A percentile compares a stretch with the other conserved stretches of the same genome.
Evolutionary conservation across 371 early-diverging fungal genomes (phyloP).

Genomic region (Saksenaea vasiformis): DNA sequence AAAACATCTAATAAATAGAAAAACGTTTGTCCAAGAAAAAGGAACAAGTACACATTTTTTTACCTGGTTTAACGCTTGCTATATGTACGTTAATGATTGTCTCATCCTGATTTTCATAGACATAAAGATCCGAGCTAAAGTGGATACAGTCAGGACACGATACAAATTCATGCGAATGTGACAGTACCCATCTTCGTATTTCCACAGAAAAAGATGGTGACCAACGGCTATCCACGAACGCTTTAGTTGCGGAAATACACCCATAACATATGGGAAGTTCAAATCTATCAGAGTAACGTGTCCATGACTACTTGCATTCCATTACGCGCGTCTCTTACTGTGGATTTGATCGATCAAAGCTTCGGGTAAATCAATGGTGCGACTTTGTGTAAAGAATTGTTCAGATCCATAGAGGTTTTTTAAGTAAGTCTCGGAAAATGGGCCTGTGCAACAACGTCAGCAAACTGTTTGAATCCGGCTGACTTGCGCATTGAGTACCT

Average conservation of each 20-base stretch:
- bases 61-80: conserved; percentile 70
- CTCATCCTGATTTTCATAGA: conserved; percentile 85
- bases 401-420: conserved; percentile 10
- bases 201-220: conserved; percentile 76
- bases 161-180: background rate
- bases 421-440: conserved; percentile 14
- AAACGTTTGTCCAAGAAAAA: background rate
- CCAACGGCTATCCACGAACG: conserved; percentile 82
- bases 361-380: conserved; percentile 60
- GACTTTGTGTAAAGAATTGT: conserved; percentile 9
- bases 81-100: conserved; percentile 78
- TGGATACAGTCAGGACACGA: background rate
- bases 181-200: conserved; percentile 65
- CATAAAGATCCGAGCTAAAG: conserved; percentile 57
- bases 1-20: conserved; percentile 62
- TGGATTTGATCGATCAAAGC: conserved; percentile 73
- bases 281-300: conserved; percentile 45
- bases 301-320: background rate
- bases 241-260: conserved; percentile 77
- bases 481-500: conserved; percentile 11
- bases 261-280: conserved; percentile 80
- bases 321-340: conserved; percentile 37
- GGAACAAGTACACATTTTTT: background rate
- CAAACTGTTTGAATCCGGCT: background rate
- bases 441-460: conserved; percentile 2